Evolutionary conservation across 2,329 filamentous ascomycete species (phyloP), one percentile per base, ranked within the genome.

Genomic region (Lasiodiplodia hormozganensis): DNA sequence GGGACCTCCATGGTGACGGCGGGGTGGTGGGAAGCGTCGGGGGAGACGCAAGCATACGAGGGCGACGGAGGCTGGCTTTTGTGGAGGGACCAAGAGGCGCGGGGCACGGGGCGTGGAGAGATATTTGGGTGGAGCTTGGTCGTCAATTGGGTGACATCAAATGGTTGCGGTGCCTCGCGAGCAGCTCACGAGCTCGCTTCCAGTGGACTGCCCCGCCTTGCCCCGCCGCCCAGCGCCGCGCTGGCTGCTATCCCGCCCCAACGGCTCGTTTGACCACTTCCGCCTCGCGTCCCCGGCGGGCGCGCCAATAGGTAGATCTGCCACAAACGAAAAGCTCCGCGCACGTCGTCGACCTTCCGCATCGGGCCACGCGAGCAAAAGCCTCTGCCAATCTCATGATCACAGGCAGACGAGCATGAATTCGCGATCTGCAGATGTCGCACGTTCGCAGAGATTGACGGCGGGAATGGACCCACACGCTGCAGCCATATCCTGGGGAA

Each of bases 1-100:
- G 94, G 94, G 65, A 97, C 93, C 21, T 57, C 58, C 67, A 68
- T 68, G 67, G 54, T 38, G 67, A 34, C 8, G 51, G 58, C 51
- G 58, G 58, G 52, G 58, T 40, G 8, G 40, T 65, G 58, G 23
- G 25, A 16, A 49, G 23, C 36, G 54, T 49, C 21, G 53, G 28
- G 14, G 38, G 47, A 43, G 38, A 64, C 43, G 52, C 60, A 43
- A 53, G 38, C 58, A 64, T 57, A 43, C 56, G 52, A 52, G 28
- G 25, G 36, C 25, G 47, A 60, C 25, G 58, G 31, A 52, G 31
- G 11, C 65, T 38, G 43, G 10, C 11, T 38, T 40, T 36, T 56
- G 66, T 38, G 66, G 54, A 68, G 43, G 53, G 31, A 21, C 28
- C 36, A 18, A n/a, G 23, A 36, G 36, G 34, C 56, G 57, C 57